These are phyloP conservation scores for Cryphonectria radicalis DNA, from an alignment of 2,329 filamentous ascomycete genomes.

Conservation along the genomic window DNA sequence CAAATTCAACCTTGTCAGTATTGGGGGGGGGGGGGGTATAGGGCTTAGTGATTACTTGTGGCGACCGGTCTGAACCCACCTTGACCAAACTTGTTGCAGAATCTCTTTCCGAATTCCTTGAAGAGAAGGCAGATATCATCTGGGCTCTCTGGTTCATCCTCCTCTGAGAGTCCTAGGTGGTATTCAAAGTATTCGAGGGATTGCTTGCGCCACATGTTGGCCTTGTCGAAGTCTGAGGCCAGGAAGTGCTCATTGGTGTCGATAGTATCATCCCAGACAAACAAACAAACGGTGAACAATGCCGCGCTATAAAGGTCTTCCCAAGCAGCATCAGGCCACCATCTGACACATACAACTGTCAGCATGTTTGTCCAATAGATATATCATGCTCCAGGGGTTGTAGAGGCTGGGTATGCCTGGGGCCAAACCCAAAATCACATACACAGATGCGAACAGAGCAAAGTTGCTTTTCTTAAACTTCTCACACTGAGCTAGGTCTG, in stretches of 20 bases:
- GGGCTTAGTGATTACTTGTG: background rate
- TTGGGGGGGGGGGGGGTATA: background rate
- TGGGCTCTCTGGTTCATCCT: constrained; percentile 27
- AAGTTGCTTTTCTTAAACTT: constrained; percentile 41
- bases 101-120: constrained; percentile 30
- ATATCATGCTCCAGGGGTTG: too few relatives aligned
- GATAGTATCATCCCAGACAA: constrained; percentile 42
- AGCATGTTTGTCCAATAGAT: background rate
- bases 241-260: constrained; percentile 41
- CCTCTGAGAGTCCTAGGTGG: constrained; percentile 34
- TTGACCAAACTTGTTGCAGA: constrained; percentile 26
- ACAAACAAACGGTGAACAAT: constrained; percentile 41
- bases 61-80: constrained; percentile 13
- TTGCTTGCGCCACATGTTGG: constrained; percentile 37
- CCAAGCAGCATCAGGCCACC: constrained; percentile 41
- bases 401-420: background rate
- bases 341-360: constrained; percentile 31
- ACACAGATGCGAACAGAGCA: constrained; percentile 39
- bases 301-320: constrained; percentile 38
- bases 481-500: constrained; percentile 36
- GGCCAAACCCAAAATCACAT: constrained; percentile 19
- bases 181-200: constrained; percentile 38
- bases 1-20: background rate
- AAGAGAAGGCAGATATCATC: constrained; percentile 30
- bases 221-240: constrained; percentile 35